Evolutionary conservation across 2,329 filamentous ascomycete genomes (phyloP).

Genomic region (Botrytis squamosa): DNA sequence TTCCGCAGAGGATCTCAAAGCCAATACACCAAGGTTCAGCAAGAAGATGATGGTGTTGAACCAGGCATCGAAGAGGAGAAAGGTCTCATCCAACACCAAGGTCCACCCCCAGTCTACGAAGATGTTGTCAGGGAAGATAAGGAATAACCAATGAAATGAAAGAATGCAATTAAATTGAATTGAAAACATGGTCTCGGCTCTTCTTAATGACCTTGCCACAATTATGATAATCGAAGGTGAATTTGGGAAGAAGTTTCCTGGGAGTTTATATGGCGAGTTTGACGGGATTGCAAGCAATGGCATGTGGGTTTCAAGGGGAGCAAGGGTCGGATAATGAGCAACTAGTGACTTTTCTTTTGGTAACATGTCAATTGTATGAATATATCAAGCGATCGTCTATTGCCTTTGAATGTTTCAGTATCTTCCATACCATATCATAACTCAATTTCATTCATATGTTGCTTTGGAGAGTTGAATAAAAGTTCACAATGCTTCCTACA

Average conservation of each 20-base stretch:
- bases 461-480: background rate
- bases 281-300: background rate
- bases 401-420: background rate
- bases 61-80: slow-evolving; percentile 33
- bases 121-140: slow-evolving; percentile 31
- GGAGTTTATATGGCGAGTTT: slow-evolving; percentile 14
- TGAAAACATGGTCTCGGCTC: background rate
- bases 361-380: slow-evolving; percentile 5
- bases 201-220: background rate
- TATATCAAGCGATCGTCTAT: slow-evolving; percentile 6
- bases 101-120: slow-evolving; percentile 37
- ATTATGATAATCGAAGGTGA: background rate
- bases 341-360: background rate
- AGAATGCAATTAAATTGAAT: background rate
- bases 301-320: background rate
- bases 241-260: background rate
- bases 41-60: slow-evolving; percentile 28
- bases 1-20: slow-evolving; percentile 45
- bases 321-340: background rate
- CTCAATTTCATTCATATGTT: background rate
- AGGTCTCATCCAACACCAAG: slow-evolving; percentile 32
- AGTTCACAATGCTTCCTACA: background rate
- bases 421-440: background rate
- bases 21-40: slow-evolving; percentile 29
- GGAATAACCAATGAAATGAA: slow-evolving; percentile 6